These are phyloP conservation scores for Pestalotiopsis sp. DNA, from an alignment of 2,329 filamentous ascomycete genomes.

Conservation along the genomic window DNA sequence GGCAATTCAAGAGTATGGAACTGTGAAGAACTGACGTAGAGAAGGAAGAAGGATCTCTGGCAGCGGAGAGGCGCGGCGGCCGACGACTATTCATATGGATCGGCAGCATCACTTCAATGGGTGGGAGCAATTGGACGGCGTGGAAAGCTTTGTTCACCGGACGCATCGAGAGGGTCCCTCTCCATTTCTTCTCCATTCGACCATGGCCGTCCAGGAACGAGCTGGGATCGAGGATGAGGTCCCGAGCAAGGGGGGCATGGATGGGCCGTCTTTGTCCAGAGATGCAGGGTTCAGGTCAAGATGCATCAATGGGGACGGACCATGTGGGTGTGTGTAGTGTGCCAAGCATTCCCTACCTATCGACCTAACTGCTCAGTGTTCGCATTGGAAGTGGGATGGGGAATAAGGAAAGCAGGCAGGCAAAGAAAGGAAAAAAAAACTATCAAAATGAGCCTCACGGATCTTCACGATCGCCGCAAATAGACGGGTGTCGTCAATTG, in stretches of 20 bases:
- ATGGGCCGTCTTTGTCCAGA: neutral
- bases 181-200: neutral
- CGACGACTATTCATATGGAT: neutral
- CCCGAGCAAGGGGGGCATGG: neutral
- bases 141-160: neutral
- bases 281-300: neutral
- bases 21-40: conserved; percentile 1
- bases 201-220: neutral
- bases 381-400: neutral
- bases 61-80: neutral
- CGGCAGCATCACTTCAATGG: neutral
- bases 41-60: neutral
- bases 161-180: neutral
- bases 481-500: conserved; percentile 10
- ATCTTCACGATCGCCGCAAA: conserved; percentile 2
- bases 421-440: neutral
- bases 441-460: conserved; percentile 9
- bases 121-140: neutral
- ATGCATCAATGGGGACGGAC: neutral
- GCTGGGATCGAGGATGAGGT: neutral
- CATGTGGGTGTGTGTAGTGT: neutral
- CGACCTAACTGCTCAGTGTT: neutral
- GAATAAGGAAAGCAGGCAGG: neutral
- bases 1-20: conserved; percentile 3
- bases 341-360: neutral